A percentile compares a stretch with the other conserved stretches of the same genome.
Conservation (phyloP, 345 rosid genomes). For the Pistacia integerrima region DNA sequence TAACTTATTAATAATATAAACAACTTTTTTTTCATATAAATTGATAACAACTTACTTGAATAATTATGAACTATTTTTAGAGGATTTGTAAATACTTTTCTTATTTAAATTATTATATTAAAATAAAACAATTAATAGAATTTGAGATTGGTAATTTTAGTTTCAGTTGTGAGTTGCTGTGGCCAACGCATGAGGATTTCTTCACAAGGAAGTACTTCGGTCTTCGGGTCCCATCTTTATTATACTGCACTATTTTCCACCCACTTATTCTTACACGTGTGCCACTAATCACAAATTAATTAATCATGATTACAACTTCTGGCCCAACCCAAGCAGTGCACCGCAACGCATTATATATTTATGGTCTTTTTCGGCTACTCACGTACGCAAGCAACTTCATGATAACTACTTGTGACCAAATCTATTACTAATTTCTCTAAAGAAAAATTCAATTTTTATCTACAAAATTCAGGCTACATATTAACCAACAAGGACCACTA, state of each 20-base stretch:
- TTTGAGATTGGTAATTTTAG: no score
- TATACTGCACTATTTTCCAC: no score
- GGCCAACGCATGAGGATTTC: background rate
- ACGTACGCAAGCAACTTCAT: constrained; percentile 8
- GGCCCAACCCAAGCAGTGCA: background rate
- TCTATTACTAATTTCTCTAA: background rate
- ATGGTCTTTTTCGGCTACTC: background rate
- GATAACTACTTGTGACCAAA: constrained; percentile 7
- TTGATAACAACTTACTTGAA: no score
- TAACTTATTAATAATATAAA: no score
- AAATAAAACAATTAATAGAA: no score
- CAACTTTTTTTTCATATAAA: no score
- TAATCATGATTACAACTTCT: background rate
- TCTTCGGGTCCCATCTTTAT: background rate
- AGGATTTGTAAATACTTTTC: no score
- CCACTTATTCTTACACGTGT: constrained; percentile 7
- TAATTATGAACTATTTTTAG: no score
- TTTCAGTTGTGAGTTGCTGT: no score
- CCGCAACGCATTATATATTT: background rate
- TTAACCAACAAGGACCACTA: no score
- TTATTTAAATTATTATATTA: no score
- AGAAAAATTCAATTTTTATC: background rate
- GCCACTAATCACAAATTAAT: constrained; percentile 7
- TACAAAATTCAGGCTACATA: background rate
- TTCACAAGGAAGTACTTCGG: background rate